Evolutionary conservation across 225 moss, liverwort and hornwort species (phyloP).

Genomic region (Lunularia cruciata): DNA sequence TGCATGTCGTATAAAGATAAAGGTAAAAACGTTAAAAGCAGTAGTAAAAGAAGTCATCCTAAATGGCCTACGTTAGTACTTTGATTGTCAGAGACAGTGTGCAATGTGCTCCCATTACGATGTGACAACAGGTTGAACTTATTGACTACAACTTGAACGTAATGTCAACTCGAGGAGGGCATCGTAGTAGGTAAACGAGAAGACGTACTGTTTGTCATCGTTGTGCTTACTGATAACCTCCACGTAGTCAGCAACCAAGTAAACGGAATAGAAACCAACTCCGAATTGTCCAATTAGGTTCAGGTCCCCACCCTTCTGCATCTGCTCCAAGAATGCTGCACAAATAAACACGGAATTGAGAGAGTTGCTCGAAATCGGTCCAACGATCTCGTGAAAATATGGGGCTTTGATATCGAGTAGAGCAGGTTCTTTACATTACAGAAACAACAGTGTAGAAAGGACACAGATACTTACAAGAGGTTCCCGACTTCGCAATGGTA

Average conservation of each 20-base stretch:
- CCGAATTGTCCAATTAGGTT: constrained; percentile 98
- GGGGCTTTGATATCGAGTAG: too few species aligned
- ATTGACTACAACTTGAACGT: too few species aligned
- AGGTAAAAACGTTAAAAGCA: too few species aligned
- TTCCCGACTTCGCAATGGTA: constrained; percentile 99
- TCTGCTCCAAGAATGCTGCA: constrained; percentile 94
- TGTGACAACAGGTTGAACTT: too few species aligned
- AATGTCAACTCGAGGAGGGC: too few species aligned
- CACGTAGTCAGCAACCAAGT: constrained; percentile 88
- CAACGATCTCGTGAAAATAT: too few species aligned
- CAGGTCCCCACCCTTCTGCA: constrained; percentile 93
- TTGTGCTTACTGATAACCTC: constrained; percentile 99
- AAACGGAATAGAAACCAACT: constrained; percentile 98
- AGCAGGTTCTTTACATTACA: neutral
- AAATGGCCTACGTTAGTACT: too few species aligned
- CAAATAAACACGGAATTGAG: neutral
- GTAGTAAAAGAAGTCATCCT: too few species aligned
- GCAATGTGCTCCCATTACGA: too few species aligned
- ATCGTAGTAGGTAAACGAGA: neutral
- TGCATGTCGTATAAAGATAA: too few species aligned
- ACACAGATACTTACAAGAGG: constrained; percentile 59
- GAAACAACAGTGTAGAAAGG: neutral
- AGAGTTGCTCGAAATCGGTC: too few species aligned
- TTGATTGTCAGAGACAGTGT: too few species aligned
- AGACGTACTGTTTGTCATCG: constrained; percentile 87